Evolutionary conservation across 176 grass and related monocot species (phyloP), one percentile per base, ranked within the genome.

Genomic region (Avena sativa): DNA sequence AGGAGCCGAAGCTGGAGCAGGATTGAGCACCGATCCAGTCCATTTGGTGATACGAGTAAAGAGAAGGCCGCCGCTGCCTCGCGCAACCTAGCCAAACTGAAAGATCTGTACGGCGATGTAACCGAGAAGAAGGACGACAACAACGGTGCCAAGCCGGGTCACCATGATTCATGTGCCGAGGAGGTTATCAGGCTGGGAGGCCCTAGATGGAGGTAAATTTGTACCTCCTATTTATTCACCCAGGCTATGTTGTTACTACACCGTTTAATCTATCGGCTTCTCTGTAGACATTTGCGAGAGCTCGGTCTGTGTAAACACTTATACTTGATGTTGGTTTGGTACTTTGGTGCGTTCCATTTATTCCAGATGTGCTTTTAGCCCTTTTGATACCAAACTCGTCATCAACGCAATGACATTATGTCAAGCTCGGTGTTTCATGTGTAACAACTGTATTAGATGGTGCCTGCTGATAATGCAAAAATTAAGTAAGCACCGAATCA

Each of bases 141-240:
- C 3, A 19, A 80, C 4, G 88, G 76, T 36, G 60, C 86, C 0
- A 85, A 93, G 69, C 78, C 84, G 69, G 84, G 91, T 70, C 83
- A 38, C 28, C 88, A 44, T 47, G 97, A 96, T 87, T 83, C 90
- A 52, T 88, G 94, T 10, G 93, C 90, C 1, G 87, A 98, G 87
- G 97, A 98, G 85, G 93, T 96, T 36, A 98, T 98, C 48, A 91
- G 92, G 53, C 23, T 96, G 74, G 92, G 97, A 30, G 92, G 92
- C 43, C 43, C 77, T 9, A 90, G 88, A 51, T 96, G 97, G 97
- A 93, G 89, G 76, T 96, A 77, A 92, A 85, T n/a, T 7, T 44
- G 62, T 30, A 40, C 34, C 26, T 25, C 3, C 13, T 5, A 28
- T 49, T 30, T 52, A 8, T 15, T 12, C 25, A 52, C 13, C 17